Percentiles rank a stretch among this genome's conserved stretches.
These are phyloP conservation scores for Somion occarium DNA, from an alignment of 1,284 basidiomycete species.

Conservation along the genomic window DNA sequence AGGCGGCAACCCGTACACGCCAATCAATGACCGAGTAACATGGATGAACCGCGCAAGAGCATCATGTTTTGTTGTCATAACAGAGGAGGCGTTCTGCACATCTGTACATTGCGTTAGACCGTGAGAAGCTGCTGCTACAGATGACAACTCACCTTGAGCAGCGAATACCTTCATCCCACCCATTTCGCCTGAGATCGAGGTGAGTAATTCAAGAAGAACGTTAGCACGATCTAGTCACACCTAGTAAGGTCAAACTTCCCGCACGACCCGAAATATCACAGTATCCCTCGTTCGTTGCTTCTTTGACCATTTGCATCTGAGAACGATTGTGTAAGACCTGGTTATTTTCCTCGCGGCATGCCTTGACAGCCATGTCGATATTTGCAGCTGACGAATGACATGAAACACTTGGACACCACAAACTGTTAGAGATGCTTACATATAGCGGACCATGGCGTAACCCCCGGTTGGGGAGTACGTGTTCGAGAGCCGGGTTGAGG, in stretches of 20 bases:
- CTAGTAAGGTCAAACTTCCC: constrained; percentile 58
- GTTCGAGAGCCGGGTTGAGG: constrained; percentile 13
- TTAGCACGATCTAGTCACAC: constrained; percentile 37
- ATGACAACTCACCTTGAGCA: constrained; percentile 49
- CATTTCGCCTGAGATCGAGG: constrained; percentile 45
- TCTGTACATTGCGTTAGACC: constrained; percentile 35
- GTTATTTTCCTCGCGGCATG: constrained; percentile 67
- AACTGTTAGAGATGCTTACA: constrained; percentile 32
- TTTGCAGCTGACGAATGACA: constrained; percentile 45
- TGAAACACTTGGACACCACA: background rate
- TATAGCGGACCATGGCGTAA: constrained; percentile 59
- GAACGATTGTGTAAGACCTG: constrained; percentile 60
- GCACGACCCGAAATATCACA: constrained; percentile 74
- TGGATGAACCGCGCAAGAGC: constrained; percentile 65
- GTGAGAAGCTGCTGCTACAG: too few species aligned
- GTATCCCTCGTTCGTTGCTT: constrained; percentile 74
- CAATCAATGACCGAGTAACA: constrained; percentile 51
- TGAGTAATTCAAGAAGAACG: background rate
- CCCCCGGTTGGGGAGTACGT: constrained; percentile 21
- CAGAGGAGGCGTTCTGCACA: constrained; percentile 42
- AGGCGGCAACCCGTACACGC: constrained; percentile 61
- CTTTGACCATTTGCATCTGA: constrained; percentile 70
- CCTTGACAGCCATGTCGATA: constrained; percentile 73
- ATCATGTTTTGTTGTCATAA: constrained; percentile 50
- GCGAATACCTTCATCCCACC: constrained; percentile 64